These are phyloP conservation scores for Metschnikowia peoriensis DNA, from an alignment of 805 yeast genomes.

Conservation along the genomic window DNA sequence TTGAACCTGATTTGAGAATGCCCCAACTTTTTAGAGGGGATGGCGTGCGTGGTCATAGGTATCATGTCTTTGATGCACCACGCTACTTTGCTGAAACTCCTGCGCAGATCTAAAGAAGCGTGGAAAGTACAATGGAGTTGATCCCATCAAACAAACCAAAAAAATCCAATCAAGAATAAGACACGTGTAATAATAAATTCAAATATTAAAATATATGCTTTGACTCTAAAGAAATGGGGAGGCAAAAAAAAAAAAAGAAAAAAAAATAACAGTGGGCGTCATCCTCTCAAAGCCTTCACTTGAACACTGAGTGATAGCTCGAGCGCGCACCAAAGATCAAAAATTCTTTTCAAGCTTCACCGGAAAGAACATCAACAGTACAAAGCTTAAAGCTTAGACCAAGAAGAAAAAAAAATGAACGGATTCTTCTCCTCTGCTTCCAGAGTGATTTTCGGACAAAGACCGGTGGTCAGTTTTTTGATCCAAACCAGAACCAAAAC, in stretches of 20 bases:
- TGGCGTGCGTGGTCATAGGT: constrained; percentile 90
- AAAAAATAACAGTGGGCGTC: no score
- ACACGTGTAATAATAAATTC: no score
- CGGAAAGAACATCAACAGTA: no score
- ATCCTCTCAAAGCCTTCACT: no score
- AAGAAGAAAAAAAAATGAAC: constrained; percentile 10
- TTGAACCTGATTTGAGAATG: constrained; percentile 65
- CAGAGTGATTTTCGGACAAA: constrained; percentile 18
- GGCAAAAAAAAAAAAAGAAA: no score
- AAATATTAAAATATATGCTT: no score
- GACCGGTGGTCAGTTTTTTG: constrained; percentile 23
- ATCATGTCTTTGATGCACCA: constrained; percentile 95
- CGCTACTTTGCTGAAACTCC: constrained; percentile 56
- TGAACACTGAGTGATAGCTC: background rate
- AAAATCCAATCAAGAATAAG: no score
- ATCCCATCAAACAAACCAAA: no score
- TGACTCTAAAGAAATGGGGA: no score
- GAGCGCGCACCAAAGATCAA: constrained; percentile 6
- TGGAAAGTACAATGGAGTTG: no score
- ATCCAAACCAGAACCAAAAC: constrained; percentile 46
- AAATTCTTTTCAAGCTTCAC: background rate
- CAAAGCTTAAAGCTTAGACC: background rate
- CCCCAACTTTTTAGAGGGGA: constrained; percentile 80
- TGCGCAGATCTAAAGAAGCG: constrained; percentile 1
- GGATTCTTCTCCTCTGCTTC: constrained; percentile 18